Evolutionary conservation across 2,329 filamentous ascomycete genomes (phyloP).

Genomic region (Sclerotinia subarctica): DNA sequence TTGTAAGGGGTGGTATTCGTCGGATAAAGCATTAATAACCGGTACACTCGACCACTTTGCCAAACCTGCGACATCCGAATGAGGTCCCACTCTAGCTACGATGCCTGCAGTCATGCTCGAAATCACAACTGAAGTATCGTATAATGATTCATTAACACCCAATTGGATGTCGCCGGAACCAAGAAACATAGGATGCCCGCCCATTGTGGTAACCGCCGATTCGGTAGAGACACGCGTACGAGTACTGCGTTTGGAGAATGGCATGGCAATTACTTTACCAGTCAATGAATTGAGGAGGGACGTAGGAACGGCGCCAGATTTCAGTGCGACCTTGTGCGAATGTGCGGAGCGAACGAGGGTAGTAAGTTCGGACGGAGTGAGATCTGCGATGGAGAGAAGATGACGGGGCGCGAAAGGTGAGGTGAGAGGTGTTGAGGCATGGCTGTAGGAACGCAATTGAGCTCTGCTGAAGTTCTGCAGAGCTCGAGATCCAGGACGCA

Average conservation of each 20-base stretch:
- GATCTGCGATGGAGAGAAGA: conserved; percentile 85
- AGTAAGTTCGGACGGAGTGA: conserved; percentile 75
- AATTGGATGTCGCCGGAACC: conserved; percentile 95
- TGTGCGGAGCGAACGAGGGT: conserved; percentile 80
- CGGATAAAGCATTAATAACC: conserved; percentile 83
- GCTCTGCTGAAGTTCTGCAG: conserved; percentile 28
- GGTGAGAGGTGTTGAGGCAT: conserved; percentile 26
- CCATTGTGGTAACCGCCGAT: conserved; percentile 81
- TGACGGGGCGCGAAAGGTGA: conserved; percentile 69
- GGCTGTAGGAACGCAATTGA: conserved; percentile 30
- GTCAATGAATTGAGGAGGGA: conserved; percentile 60
- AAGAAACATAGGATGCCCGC: conserved; percentile 93
- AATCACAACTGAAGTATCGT: conserved; percentile 86
- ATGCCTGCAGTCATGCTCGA: conserved; percentile 90
- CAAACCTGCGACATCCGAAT: conserved; percentile 69
- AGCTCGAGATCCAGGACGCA: conserved; percentile 19
- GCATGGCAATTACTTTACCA: conserved; percentile 85
- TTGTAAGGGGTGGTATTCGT: conserved; percentile 91
- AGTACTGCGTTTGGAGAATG: conserved; percentile 95
- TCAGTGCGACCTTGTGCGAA: conserved; percentile 72
- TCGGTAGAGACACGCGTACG: conserved; percentile 92
- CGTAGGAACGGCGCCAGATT: conserved; percentile 60
- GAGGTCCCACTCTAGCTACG: conserved; percentile 73
- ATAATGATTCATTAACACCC: conserved; percentile 92
- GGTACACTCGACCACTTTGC: conserved; percentile 73